Evolutionary conservation across 345 rosid genomes (phyloP), one percentile per base, ranked within the genome.

Genomic region (Brassica rapa): DNA sequence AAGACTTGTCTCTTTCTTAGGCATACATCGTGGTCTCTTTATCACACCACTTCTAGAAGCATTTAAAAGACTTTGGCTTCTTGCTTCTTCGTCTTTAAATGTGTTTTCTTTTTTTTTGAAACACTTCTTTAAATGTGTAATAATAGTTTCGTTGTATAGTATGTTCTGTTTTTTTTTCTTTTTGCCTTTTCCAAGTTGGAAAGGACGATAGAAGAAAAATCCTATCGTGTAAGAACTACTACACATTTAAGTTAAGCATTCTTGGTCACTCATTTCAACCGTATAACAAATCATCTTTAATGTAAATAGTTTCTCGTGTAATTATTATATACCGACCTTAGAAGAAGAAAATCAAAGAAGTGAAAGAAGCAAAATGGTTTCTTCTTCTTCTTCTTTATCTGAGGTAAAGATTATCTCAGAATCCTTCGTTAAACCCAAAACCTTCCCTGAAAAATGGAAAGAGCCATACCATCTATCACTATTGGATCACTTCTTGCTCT

Each of bases 401-500:
- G 2, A 78, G 0, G 85, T 89, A 49, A 63, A 37, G 71, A 66
- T 43, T 15, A 68, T 89, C 51, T 89, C 94, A 0, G 86, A 91
- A 75, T 86, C 85, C 68, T 87, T 88, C 70, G 68, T 94, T 2
- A 81, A 82, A 71, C 96, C 98, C 10, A 65, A 77, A 24, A 61
- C 25, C 11, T 1, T 68, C 25, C 30, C 82, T 5, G 82, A 82
- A 10, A 84, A 77, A 55, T 83, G 71, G 12, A 80, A 75, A 70
- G 81, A 84, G 10, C 93, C 92, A 5, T 79, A 53, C 53, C 72
- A 90, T 76, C 32, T 92, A 57, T 19, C 87, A 3, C 81, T 83
- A 23, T 46, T 88, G 85, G 94, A 90, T 55, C 88, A 86, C 11
- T 30, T 67, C 12, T 27, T 94, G 83, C 80, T 94, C 19, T 72